Conservation (phyloP, 139 green algal genomes). For the Chlorokybus atmophyticus region DNA sequence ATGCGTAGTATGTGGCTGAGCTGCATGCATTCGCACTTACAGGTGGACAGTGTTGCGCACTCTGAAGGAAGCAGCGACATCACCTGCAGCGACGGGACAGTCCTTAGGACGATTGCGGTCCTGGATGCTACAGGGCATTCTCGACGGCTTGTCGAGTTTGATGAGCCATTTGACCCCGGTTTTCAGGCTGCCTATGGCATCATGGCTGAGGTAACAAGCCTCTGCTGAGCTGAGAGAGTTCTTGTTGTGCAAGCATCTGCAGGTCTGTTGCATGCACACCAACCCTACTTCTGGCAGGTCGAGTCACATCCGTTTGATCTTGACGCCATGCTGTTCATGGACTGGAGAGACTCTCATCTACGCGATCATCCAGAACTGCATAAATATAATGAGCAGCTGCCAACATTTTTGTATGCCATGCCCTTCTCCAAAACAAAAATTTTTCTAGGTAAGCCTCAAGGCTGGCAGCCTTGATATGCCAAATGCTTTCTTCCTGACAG, state of each 20-base stretch:
- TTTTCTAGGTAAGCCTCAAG: slow-evolving; percentile 35
- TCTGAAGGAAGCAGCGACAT: slow-evolving; percentile 40
- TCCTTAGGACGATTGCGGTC: slow-evolving; percentile 47
- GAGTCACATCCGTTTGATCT: slow-evolving; percentile 76
- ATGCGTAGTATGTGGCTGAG: no score
- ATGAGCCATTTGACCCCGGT: slow-evolving; percentile 79
- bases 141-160: slow-evolving; percentile 74
- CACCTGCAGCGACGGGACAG: slow-evolving; percentile 32
- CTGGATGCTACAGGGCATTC: slow-evolving; percentile 83
- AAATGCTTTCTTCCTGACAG: no score
- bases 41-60: slow-evolving; percentile 45
- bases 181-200: slow-evolving; percentile 94
- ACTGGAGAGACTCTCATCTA: slow-evolving; percentile 92
- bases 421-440: slow-evolving; percentile 76
- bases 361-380: slow-evolving; percentile 41
- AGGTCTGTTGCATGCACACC: no score
- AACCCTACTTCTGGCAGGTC: no score
- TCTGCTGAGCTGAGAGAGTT: no score
- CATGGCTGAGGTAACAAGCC: slow-evolving; percentile 44
- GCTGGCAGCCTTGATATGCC: no score
- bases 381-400: slow-evolving; percentile 40
- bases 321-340: slow-evolving; percentile 98
- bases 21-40: no score
- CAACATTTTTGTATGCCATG: slow-evolving; percentile 98
- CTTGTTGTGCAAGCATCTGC: no score